Evolutionary conservation across 257 asterid species (phyloP), one percentile per base, ranked within the genome.

Genomic region (Salvia miltiorrhiza): DNA sequence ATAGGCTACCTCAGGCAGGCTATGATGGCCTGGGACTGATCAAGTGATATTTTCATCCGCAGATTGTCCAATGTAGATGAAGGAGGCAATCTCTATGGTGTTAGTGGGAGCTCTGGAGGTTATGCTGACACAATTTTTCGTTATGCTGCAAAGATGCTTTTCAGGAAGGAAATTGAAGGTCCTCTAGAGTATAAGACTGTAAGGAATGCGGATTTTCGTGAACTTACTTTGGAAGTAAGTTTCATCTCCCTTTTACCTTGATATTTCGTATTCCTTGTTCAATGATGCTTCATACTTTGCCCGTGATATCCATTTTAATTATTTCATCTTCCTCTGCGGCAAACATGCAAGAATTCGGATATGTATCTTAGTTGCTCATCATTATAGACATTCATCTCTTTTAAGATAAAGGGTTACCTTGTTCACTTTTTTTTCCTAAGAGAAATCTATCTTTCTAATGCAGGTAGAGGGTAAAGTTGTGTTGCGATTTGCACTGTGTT

Each of bases 31-130:
- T 28, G 24, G 62, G 50, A 44, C 58, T 63, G 55, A 81, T 33
- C n/a, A 50, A 39, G 32, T 45, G 35, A 19, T 75, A 10, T 20
- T 26, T 65, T 14, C 33, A 65, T 76, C 21, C 45, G 45, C 77
- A 94, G 99, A 76, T 77, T 94, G 67, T 76, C 96, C 57, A 94
- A 94, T 76, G 70, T 89, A 32, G 87, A 89, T 73, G 89, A 87
- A 78, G 81, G 78, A 64, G 93, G 82, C 69, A 78, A 76, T 69
- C 88, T 94, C 32, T 86, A 79, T 75, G 96, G 98, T 45, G 93
- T 89, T 41, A 80, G 24, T 24, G 99, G 99, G 63, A 80, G 97
- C 83, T 91, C 99, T 45, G 99, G 99, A 65, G 99, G 99, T 71
- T 94, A 89, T 75, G 97, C 97, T 9, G 99, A 91, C 55, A 86